Evolutionary conservation across 2,329 filamentous ascomycete genomes (phyloP).

Genomic region (Colletotrichum sp.): DNA sequence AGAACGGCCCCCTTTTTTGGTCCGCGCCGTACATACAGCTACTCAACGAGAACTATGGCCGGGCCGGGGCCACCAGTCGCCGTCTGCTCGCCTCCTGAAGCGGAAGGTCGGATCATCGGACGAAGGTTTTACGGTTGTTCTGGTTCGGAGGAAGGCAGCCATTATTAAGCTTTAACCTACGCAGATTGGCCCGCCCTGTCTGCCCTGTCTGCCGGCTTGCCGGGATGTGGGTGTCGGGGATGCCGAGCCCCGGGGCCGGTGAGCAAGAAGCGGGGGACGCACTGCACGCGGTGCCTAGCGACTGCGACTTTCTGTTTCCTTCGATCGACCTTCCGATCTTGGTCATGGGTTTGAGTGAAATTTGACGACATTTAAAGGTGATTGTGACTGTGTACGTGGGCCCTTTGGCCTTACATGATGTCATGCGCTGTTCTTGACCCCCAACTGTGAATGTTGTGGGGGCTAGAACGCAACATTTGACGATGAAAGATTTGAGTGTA

Average conservation of each 20-base stretch:
- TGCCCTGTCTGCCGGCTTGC: background rate
- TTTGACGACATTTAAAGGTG: background rate
- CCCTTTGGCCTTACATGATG: background rate
- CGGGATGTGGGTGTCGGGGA: conserved; percentile 2
- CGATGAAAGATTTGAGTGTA: background rate
- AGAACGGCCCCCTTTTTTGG: background rate
- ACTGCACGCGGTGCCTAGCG: background rate
- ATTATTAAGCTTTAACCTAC: background rate
- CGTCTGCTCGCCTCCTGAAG: background rate
- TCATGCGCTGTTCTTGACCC: background rate
- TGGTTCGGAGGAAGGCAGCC: background rate
- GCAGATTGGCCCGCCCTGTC: background rate
- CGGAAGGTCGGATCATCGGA: background rate
- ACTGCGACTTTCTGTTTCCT: background rate
- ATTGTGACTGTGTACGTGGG: background rate
- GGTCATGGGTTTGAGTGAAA: background rate
- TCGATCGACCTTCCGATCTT: background rate
- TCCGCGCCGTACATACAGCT: background rate
- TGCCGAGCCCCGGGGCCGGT: background rate
- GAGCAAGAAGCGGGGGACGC: background rate
- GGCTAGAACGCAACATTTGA: background rate
- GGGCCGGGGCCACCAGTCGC: background rate
- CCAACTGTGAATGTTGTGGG: background rate
- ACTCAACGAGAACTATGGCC: background rate
- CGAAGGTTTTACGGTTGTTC: background rate